Percentiles rank a stretch among this genome's conserved stretches.
Conservation (phyloP, 805 yeast genomes). For the Zygosaccharomyces lentus region DNA sequence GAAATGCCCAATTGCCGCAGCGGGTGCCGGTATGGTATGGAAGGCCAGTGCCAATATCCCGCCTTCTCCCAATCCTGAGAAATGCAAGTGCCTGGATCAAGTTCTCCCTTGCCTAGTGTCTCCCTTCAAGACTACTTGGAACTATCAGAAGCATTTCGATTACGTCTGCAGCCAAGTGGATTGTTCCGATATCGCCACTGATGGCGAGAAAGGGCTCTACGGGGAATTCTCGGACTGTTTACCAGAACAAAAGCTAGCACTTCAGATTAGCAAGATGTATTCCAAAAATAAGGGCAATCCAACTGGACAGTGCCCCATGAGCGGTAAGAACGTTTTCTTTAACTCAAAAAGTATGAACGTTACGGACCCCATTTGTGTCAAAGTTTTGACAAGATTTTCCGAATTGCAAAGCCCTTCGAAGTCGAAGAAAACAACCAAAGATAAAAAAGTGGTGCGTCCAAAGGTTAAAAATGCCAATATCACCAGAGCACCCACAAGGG, state of each 20-base stretch:
- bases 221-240: conserved; percentile 69
- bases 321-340: conserved; percentile 21
- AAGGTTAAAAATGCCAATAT: conserved; percentile 1
- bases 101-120: conserved; percentile 54
- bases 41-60: conserved; percentile 58
- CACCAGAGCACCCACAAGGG: background rate
- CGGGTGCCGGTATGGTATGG: conserved; percentile 42
- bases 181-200: conserved; percentile 55
- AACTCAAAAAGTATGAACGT: conserved; percentile 15
- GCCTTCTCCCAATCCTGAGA: conserved; percentile 58
- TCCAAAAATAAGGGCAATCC: conserved; percentile 45
- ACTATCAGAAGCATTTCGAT: conserved; percentile 55
- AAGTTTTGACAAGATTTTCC: background rate
- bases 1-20: conserved; percentile 11
- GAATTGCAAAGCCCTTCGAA: background rate
- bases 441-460: background rate
- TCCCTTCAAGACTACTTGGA: conserved; percentile 42
- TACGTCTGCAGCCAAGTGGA: conserved; percentile 52
- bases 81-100: conserved; percentile 58
- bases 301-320: conserved; percentile 27
- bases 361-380: background rate
- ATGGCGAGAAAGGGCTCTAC: conserved; percentile 57
- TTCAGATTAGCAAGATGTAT: conserved; percentile 55
- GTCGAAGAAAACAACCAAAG: background rate
- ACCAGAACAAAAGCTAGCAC: conserved; percentile 57